A percentile compares a stretch with the other conserved stretches of the same genome.
These are phyloP conservation scores for Tricholoma sp. DNA, from an alignment of 768 basidiomycete species.

Conservation along the genomic window DNA sequence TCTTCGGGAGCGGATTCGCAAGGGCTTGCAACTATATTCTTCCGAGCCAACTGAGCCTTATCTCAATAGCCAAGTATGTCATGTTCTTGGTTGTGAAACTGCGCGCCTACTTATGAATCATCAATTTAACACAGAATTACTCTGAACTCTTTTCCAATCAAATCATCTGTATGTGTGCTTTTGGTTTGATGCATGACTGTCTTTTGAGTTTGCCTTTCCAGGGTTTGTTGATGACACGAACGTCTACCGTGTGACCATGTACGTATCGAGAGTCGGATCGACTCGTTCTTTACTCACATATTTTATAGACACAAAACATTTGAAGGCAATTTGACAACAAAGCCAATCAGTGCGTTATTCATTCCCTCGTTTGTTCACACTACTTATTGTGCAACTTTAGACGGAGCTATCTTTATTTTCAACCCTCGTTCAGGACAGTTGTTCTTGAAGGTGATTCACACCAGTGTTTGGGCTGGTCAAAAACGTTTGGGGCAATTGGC, in stretches of 20 bases:
- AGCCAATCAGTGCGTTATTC: constrained; percentile 78
- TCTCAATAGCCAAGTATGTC: constrained; percentile 81
- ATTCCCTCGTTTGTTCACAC: neutral
- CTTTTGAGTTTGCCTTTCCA: constrained; percentile 14
- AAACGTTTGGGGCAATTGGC: constrained; percentile 99
- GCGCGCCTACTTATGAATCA: constrained; percentile 1
- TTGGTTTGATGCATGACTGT: neutral
- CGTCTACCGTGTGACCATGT: constrained; percentile 98
- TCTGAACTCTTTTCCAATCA: constrained; percentile 97
- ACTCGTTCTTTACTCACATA: neutral
- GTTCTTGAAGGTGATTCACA: constrained; percentile 99
- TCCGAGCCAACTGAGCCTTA: constrained; percentile 99
- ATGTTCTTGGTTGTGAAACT: neutral
- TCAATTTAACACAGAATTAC: constrained; percentile 56
- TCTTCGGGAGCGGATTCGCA: constrained; percentile 95
- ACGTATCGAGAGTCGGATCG: constrained; percentile 14
- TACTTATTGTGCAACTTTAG: constrained; percentile 26
- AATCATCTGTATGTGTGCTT: constrained; percentile 69
- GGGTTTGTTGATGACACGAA: constrained; percentile 99
- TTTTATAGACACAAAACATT: constrained; percentile 88
- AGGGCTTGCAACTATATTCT: constrained; percentile 96
- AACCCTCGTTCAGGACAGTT: constrained; percentile 98
- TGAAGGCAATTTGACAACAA: constrained; percentile 99
- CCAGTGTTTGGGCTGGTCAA: constrained; percentile 99
- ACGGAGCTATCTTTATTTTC: constrained; percentile 98